phyloP scores from a whole-genome alignment of 2,329 filamentous ascomycete species.

The Calonectria leucothoes region DNA sequence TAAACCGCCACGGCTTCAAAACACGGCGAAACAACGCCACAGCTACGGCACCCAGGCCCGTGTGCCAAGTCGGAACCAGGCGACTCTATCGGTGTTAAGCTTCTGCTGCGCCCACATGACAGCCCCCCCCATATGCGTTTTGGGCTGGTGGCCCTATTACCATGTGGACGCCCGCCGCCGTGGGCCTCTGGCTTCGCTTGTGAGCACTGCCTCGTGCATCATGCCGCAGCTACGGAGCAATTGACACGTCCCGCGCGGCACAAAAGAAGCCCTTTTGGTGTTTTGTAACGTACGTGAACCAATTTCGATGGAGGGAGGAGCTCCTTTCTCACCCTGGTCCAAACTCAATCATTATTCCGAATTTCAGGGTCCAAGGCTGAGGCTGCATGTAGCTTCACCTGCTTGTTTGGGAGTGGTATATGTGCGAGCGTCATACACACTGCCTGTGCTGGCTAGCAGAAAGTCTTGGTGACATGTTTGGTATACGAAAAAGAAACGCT shows the following conservation, averaged over 20 bases:
- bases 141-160: neutral
- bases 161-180: neutral
- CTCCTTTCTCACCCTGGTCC: neutral
- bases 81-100: slow-evolving; percentile 42
- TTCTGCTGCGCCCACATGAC: slow-evolving; percentile 39
- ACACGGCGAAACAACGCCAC: neutral
- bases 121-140: neutral
- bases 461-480: neutral
- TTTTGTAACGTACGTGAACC: neutral
- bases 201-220: slow-evolving; percentile 12
- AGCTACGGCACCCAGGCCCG: neutral
- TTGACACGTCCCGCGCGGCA: neutral
- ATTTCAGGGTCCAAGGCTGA: neutral
- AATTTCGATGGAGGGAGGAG: neutral
- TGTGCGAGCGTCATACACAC: neutral
- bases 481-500: neutral
- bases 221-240: neutral
- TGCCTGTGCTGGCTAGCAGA: neutral
- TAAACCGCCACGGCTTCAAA: neutral
- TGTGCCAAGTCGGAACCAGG: slow-evolving; percentile 38
- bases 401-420: neutral
- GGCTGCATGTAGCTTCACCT: neutral
- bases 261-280: neutral
- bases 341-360: neutral
- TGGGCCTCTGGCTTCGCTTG: slow-evolving; percentile 3